These are phyloP conservation scores for Ustulina deusta DNA, from an alignment of 2,329 filamentous ascomycete genomes.

Conservation along the genomic window DNA sequence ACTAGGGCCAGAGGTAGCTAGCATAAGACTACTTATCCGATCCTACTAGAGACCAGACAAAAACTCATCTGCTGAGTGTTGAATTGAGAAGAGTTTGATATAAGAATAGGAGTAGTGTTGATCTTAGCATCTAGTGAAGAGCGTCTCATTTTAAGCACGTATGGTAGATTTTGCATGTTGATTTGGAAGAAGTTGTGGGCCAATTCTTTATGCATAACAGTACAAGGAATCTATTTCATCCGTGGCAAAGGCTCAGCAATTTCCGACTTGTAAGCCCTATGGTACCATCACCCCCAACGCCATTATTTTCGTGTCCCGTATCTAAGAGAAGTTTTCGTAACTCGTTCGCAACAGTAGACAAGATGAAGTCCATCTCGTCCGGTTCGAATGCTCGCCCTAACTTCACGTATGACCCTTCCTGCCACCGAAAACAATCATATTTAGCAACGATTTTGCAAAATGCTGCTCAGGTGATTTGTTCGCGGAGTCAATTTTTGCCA, in stretches of 20 bases:
- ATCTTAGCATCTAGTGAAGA: not conserved
- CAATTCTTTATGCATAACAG: conserved; percentile 19
- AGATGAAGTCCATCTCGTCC: not conserved
- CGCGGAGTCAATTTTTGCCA: not conserved
- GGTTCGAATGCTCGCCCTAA: not conserved
- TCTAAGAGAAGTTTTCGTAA: conserved; percentile 26
- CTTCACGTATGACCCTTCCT: not conserved
- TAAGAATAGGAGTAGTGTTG: not conserved
- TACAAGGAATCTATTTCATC: conserved; percentile 26
- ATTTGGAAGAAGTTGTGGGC: not conserved
- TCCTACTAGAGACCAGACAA: not conserved
- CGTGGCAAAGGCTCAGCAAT: conserved; percentile 4
- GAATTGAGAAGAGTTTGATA: not conserved
- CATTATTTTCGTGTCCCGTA: conserved; percentile 18
- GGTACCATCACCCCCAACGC: conserved; percentile 18
- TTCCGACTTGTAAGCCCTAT: conserved; percentile 16
- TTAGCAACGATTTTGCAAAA: not conserved
- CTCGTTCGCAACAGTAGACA: conserved; percentile 18
- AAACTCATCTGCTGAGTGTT: not conserved
- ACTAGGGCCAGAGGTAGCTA: not conserved
- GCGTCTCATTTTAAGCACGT: not conserved
- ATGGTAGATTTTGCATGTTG: not conserved
- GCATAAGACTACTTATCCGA: not conserved
- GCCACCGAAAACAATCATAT: not conserved
- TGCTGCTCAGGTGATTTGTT: not conserved